These are phyloP conservation scores for Penicillium crystallinum DNA, from an alignment of 495 filamentous ascomycete genomes.

Conservation along the genomic window DNA sequence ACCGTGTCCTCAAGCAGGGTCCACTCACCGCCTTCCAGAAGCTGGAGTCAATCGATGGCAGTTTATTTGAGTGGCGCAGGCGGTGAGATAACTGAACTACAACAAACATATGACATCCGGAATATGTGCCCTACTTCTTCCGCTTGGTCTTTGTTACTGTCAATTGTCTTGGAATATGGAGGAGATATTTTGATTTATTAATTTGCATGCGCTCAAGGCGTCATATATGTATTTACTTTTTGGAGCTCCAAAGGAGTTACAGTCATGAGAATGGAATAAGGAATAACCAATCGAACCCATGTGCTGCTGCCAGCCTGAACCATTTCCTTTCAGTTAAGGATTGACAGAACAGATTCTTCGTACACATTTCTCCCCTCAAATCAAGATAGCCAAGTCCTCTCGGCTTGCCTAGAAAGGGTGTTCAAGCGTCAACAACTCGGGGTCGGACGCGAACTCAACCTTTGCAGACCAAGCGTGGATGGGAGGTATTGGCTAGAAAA, in stretches of 20 bases:
- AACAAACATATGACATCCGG: background rate
- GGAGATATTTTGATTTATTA: background rate
- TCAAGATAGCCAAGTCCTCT: background rate
- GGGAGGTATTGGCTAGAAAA: background rate
- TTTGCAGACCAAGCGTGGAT: constrained; percentile 2
- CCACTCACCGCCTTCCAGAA: constrained; percentile 19
- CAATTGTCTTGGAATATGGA: no score
- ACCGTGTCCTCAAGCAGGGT: constrained; percentile 27
- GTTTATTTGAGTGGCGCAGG: constrained; percentile 9
- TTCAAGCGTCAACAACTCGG: constrained; percentile 36
- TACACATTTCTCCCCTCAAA: background rate
- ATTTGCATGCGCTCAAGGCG: constrained; percentile 5
- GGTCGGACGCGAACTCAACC: constrained; percentile 40
- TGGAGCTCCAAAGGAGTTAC: constrained; percentile 1
- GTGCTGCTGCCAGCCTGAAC: background rate
- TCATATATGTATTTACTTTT: constrained; percentile 2
- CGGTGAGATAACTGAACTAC: constrained; percentile 11
- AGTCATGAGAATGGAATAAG: constrained; percentile 7
- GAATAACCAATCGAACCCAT: constrained; percentile 4
- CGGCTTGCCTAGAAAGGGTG: constrained; percentile 21
- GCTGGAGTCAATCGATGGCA: constrained; percentile 1
- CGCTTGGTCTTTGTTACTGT: background rate
- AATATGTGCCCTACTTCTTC: no score
- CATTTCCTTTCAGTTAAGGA: background rate
- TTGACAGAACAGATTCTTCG: constrained; percentile 4